Conservation (phyloP, 345 rosid species). For the Acer saccharum region DNA sequence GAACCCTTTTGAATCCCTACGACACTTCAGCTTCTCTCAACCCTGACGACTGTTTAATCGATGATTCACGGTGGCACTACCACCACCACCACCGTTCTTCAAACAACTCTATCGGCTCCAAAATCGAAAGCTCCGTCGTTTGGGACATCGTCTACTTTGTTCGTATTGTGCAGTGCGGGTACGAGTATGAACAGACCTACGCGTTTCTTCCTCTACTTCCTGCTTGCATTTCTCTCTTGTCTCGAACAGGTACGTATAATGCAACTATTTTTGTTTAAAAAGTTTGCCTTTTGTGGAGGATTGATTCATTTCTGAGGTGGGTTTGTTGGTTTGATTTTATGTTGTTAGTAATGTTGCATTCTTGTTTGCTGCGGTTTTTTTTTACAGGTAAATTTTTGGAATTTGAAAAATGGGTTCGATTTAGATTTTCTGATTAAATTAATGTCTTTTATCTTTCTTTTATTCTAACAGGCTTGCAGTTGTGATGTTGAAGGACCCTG, state of each 20-base stretch:
- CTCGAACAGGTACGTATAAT: conserved; percentile 74
- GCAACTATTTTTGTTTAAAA: no score
- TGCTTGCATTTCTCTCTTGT: conserved; percentile 46
- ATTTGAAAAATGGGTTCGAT: neutral
- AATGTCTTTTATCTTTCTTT: neutral
- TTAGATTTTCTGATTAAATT: conserved; percentile 27
- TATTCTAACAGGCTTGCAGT: conserved; percentile 67
- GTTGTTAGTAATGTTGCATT: conserved; percentile 68
- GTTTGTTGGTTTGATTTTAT: conserved; percentile 34
- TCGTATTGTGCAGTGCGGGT: conserved; percentile 82
- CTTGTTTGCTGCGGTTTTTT: conserved; percentile 50
- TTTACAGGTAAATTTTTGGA: conserved; percentile 39
- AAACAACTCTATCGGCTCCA: conserved; percentile 34
- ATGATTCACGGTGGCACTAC: conserved; percentile 5
- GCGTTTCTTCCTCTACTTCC: conserved; percentile 94
- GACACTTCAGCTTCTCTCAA: conserved; percentile 82
- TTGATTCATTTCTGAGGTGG: neutral
- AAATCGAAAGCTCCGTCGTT: conserved; percentile 58
- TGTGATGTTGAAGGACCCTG: conserved; percentile 65
- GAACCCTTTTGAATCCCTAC: conserved; percentile 64
- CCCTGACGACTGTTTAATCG: conserved; percentile 49
- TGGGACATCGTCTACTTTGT: conserved; percentile 93
- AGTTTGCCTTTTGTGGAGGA: neutral
- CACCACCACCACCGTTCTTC: conserved; percentile 7
- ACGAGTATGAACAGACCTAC: conserved; percentile 88